Percentiles rank a stretch among this genome's conserved stretches.
Evolutionary conservation across 2,329 filamentous ascomycete genomes (phyloP).

Genomic region (Ustulina deusta): DNA sequence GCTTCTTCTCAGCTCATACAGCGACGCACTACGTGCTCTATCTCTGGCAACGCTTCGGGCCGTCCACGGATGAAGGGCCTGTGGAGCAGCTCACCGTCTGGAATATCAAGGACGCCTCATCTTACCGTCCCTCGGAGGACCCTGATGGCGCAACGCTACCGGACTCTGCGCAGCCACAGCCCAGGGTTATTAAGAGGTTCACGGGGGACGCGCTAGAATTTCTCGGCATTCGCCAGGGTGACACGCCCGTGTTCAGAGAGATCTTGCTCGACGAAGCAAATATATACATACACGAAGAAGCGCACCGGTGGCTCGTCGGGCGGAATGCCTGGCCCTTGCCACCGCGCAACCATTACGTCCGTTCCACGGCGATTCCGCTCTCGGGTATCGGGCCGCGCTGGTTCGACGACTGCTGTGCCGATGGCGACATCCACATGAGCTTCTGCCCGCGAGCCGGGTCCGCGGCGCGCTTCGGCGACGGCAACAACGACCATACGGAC

Average conservation of each 20-base stretch:
- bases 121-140: conserved; percentile 64
- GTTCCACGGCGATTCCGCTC: conserved; percentile 67
- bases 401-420: conserved; percentile 60
- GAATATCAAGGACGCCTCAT: conserved; percentile 65
- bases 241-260: conserved; percentile 61
- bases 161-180: conserved; percentile 49
- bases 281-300: conserved; percentile 69
- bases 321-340: conserved; percentile 57
- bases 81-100: conserved; percentile 70
- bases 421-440: conserved; percentile 56
- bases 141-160: conserved; percentile 56
- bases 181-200: conserved; percentile 62
- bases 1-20: conserved; percentile 73
- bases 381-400: conserved; percentile 62
- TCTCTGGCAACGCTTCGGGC: conserved; percentile 69
- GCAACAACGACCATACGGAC: conserved; percentile 22
- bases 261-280: conserved; percentile 63
- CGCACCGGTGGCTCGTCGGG: conserved; percentile 63
- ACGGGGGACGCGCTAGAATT: conserved; percentile 64
- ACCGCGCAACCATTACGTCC: conserved; percentile 60
- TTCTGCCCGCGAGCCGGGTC: conserved; percentile 57
- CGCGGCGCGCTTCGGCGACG: conserved; percentile 52
- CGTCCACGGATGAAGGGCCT: conserved; percentile 67
- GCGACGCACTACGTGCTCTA: conserved; percentile 71
- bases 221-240: conserved; percentile 65